Evolutionary conservation across 1,284 basidiomycete species (phyloP).

Genomic region (Apiotrichum laibachii): DNA sequence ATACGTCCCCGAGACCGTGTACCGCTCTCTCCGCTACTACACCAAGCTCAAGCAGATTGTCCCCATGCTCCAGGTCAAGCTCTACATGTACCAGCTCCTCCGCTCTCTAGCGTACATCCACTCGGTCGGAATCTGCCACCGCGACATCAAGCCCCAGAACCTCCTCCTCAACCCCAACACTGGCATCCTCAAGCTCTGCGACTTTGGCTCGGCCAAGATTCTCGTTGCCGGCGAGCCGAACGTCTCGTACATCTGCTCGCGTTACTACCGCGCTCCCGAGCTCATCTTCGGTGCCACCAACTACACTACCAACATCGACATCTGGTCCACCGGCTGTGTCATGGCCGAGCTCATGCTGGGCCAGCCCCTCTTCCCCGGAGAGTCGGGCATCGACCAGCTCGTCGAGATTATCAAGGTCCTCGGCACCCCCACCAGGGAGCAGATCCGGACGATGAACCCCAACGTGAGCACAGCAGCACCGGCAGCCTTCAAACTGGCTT

Average conservation of each 20-base stretch:
- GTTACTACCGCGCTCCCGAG: conserved; percentile 98
- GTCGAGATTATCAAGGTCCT: conserved; percentile 99
- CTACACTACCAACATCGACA: conserved; percentile 99
- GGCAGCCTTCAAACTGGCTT: not conserved
- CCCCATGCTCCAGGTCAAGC: conserved; percentile 98
- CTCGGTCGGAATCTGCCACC: conserved; percentile 71
- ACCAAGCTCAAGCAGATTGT: conserved; percentile 99
- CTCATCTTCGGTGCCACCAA: conserved; percentile 99
- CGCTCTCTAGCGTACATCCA: conserved; percentile 53
- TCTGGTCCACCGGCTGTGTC: conserved; percentile 99
- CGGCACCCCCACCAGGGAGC: conserved; percentile 94
- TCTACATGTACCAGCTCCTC: conserved; percentile 68
- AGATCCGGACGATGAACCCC: conserved; percentile 99
- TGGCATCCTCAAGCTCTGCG: conserved; percentile 94
- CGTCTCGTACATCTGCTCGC: conserved; percentile 98
- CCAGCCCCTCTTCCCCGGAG: conserved; percentile 97
- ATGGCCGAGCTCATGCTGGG: conserved; percentile 99
- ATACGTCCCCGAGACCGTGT: conserved; percentile 99
- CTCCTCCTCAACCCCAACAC: conserved; percentile 93
- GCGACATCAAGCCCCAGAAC: conserved; percentile 99
- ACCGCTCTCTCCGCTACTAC: conserved; percentile 97
- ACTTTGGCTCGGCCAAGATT: conserved; percentile 99
- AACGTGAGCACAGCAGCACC: conserved; percentile 61
- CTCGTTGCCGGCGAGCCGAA: conserved; percentile 96
- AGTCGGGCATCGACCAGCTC: conserved; percentile 99